These are phyloP conservation scores for Aspergillus egyptiacus DNA, from an alignment of 495 filamentous ascomycete genomes.

Conservation along the genomic window DNA sequence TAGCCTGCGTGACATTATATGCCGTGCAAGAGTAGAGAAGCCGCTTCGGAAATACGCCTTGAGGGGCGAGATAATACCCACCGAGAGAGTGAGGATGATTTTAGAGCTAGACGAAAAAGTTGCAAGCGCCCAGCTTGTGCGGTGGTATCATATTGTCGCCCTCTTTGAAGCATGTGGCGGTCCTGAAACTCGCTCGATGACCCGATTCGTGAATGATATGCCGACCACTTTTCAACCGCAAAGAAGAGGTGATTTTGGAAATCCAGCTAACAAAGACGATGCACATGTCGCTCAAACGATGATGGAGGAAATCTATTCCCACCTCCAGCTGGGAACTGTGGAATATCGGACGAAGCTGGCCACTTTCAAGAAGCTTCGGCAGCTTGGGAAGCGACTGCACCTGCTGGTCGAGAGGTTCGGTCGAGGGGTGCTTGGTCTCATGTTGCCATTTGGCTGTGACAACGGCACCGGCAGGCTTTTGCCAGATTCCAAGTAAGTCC, in stretches of 20 bases:
- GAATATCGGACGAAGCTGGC: not conserved
- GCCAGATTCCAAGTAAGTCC: not conserved
- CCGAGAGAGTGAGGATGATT: too few species aligned
- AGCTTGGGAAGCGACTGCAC: not conserved
- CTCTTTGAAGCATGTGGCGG: too few species aligned
- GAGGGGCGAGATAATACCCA: too few species aligned
- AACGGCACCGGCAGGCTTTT: not conserved
- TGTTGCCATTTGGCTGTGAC: not conserved
- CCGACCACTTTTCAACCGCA: not conserved
- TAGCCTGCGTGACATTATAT: too few species aligned
- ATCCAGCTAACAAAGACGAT: not conserved
- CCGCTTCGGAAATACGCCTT: too few species aligned
- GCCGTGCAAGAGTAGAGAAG: too few species aligned
- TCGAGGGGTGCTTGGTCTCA: not conserved
- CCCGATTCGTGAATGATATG: too few species aligned
- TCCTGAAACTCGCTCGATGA: too few species aligned
- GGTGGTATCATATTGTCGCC: too few species aligned
- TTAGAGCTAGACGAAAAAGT: too few species aligned
- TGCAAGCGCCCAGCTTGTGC: too few species aligned
- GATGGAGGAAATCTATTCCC: not conserved
- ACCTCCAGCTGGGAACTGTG: not conserved
- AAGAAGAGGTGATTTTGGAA: not conserved
- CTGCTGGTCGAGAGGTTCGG: not conserved
- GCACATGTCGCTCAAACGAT: not conserved
- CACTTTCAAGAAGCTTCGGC: not conserved